A percentile compares a stretch with the other conserved stretches of the same genome.
phyloP scores from a whole-genome alignment of 1,284 basidiomycete genomes.

The Cutaneotrichosporon sp. region DNA sequence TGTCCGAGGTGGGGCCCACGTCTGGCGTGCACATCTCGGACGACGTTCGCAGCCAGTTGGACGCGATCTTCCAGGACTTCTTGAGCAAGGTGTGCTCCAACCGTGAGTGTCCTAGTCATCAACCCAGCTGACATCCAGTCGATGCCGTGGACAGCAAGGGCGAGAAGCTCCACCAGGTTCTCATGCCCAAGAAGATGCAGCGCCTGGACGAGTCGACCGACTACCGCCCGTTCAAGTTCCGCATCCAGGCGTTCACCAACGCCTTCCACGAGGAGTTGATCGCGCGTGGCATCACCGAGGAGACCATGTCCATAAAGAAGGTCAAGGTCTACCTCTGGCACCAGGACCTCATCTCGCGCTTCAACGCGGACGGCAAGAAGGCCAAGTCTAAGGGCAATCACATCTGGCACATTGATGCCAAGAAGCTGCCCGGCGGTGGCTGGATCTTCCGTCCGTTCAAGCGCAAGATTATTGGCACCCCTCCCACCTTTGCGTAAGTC shows the following conservation, averaged over 20 bases:
- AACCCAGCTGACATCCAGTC: constrained; percentile 59
- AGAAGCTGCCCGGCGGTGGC: constrained; percentile 70
- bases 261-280: constrained; percentile 81
- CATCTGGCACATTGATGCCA: constrained; percentile 98
- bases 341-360: constrained; percentile 87
- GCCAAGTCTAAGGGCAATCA: constrained; percentile 99
- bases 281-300: constrained; percentile 56
- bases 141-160: constrained; percentile 92
- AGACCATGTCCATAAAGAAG: constrained; percentile 63
- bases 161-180: constrained; percentile 94
- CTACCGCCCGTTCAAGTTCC: constrained; percentile 98
- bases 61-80: constrained; percentile 88
- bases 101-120: constrained; percentile 59
- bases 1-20: constrained; percentile 16
- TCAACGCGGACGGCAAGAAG: constrained; percentile 99
- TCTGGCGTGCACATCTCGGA: constrained; percentile 45
- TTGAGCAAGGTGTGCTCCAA: constrained; percentile 88
- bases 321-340: constrained; percentile 97
- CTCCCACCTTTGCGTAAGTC: constrained; percentile 69
- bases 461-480: constrained; percentile 77
- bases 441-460: constrained; percentile 94
- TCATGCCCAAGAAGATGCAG: constrained; percentile 99
- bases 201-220: constrained; percentile 91
- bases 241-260: constrained; percentile 97
- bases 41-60: constrained; percentile 79